phyloP scores from a whole-genome alignment of 495 filamentous ascomycete species.

The Podospora tetraspora region DNA sequence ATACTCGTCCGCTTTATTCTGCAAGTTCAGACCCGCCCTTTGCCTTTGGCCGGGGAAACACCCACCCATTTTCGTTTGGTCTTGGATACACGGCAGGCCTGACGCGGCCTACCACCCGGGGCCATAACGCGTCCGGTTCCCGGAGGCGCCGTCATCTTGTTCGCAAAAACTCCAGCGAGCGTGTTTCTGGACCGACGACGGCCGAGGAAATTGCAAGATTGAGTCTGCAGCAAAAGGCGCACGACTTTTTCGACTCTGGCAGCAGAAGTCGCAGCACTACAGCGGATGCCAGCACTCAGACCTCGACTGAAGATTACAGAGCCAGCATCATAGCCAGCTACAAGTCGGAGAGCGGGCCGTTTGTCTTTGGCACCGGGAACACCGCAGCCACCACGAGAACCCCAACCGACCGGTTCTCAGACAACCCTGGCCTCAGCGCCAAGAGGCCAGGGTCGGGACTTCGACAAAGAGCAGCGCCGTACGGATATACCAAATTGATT shows the following conservation, averaged over 20 bases:
- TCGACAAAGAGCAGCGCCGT: no score
- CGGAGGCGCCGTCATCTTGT: neutral
- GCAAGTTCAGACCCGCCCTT: no score
- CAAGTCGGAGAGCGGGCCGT: no score
- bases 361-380: neutral
- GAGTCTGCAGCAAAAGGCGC: no score
- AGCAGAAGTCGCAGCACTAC: neutral
- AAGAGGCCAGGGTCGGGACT: neutral
- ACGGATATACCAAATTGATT: no score
- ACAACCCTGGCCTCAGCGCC: neutral
- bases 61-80: neutral
- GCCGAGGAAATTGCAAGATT: no score
- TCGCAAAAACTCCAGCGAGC: neutral
- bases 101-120: no score
- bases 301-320: neutral
- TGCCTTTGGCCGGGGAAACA: neutral
- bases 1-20: no score
- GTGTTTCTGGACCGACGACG: no score
- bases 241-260: no score
- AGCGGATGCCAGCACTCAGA: neutral
- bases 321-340: neutral
- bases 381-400: neutral
- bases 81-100: neutral
- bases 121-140: neutral
- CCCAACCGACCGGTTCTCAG: neutral